Percentiles rank a stretch among this genome's conserved stretches.
These are phyloP conservation scores for Phytophthora tentaculata DNA, from an alignment of 352 stramenopile genomes.

Conservation along the genomic window DNA sequence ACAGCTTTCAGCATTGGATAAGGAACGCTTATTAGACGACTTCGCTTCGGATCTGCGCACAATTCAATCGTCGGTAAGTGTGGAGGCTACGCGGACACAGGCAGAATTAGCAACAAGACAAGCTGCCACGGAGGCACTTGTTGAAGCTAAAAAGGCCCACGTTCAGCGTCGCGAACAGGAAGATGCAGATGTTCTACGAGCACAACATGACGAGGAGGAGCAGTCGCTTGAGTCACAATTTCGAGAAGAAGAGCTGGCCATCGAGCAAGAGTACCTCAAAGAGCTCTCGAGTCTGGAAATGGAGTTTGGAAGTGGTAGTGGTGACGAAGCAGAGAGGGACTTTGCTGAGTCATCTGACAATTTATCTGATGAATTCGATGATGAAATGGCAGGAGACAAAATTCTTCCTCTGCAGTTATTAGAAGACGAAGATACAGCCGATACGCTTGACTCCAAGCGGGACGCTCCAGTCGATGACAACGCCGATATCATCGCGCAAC, in stretches of 20 bases:
- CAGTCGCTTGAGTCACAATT: constrained; percentile 50
- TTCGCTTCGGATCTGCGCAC: constrained; percentile 56
- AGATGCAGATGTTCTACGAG: constrained; percentile 25
- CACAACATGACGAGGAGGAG: constrained; percentile 38
- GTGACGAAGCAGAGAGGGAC: constrained; percentile 31
- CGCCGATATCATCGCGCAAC: constrained; percentile 42
- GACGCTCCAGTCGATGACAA: constrained; percentile 24
- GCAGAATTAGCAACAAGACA: constrained; percentile 49
- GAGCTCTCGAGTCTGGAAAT: constrained; percentile 54
- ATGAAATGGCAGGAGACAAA: constrained; percentile 14
- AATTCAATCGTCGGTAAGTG: constrained; percentile 50
- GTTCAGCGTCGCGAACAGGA: constrained; percentile 37
- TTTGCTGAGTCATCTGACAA: constrained; percentile 30
- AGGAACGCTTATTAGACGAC: constrained; percentile 55
- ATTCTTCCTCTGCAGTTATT: neutral
- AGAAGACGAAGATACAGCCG: neutral
- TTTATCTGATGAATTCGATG: constrained; percentile 12
- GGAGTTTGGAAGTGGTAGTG: constrained; percentile 43
- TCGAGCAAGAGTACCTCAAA: constrained; percentile 63
- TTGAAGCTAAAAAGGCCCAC: constrained; percentile 32
- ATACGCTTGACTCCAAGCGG: neutral
- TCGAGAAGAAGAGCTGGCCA: constrained; percentile 48
- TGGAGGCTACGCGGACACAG: constrained; percentile 57
- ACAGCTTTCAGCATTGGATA: constrained; percentile 51
- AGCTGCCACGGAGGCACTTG: constrained; percentile 34